phyloP scores from a whole-genome alignment of 2,329 filamentous ascomycete genomes.

The Bipolaris cookei region DNA sequence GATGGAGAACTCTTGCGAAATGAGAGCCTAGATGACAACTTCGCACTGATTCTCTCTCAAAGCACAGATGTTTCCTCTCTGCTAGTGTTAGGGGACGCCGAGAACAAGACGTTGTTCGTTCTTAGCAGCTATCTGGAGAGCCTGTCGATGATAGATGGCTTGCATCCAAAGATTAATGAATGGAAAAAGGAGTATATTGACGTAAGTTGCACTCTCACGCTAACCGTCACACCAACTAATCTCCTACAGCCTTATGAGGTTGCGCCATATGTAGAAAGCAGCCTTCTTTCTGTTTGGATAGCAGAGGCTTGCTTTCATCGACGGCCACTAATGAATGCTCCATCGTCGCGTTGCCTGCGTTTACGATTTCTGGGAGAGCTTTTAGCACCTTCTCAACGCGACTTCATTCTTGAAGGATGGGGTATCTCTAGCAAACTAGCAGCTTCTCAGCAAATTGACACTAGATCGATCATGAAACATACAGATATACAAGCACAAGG shows the following conservation, averaged over 20 bases:
- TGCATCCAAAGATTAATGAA: not conserved
- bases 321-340: not conserved
- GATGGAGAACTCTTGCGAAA: not conserved
- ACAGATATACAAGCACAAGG: conserved; percentile 3
- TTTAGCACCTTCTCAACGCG: conserved; percentile 1
- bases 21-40: not conserved
- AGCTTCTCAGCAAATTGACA: not conserved
- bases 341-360: conserved; percentile 1
- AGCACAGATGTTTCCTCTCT: not conserved
- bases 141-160: not conserved
- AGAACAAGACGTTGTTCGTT: not conserved
- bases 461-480: not conserved
- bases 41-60: not conserved
- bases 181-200: conserved; percentile 7
- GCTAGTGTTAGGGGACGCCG: not conserved
- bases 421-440: not conserved
- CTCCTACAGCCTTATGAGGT: not conserved
- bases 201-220: not conserved
- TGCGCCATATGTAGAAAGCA: conserved; percentile 4
- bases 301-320: conserved; percentile 2
- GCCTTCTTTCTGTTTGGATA: conserved; percentile 5
- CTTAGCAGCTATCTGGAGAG: not conserved
- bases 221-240: not conserved
- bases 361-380: conserved; percentile 7
- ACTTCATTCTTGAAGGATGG: conserved; percentile 6